These are phyloP conservation scores for Saccharomycopsis guyanensis DNA, from an alignment of 805 yeast species.

Conservation along the genomic window DNA sequence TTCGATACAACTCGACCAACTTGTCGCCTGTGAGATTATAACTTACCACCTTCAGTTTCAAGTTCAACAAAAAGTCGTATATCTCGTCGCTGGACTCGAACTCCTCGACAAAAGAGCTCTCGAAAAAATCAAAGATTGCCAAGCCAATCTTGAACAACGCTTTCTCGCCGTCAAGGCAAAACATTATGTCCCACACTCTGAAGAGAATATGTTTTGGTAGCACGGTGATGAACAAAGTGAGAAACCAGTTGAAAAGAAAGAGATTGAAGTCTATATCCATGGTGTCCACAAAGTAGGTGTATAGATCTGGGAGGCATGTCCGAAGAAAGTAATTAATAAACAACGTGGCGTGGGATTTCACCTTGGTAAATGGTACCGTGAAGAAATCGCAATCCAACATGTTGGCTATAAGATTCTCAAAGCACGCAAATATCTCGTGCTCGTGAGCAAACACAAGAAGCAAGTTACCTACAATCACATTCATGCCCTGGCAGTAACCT, in stretches of 20 bases:
- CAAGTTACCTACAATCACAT: conserved; percentile 46
- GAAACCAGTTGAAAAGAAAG: conserved; percentile 50
- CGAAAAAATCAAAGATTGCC: conserved; percentile 33
- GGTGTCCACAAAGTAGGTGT: conserved; percentile 29
- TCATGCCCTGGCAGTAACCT: conserved; percentile 59
- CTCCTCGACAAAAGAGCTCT: conserved; percentile 27
- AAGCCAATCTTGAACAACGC: conserved; percentile 31
- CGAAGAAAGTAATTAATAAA: conserved; percentile 30
- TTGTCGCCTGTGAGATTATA: conserved; percentile 25
- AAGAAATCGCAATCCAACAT: conserved; percentile 40
- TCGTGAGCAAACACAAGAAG: conserved; percentile 37
- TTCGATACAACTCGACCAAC: conserved; percentile 16
- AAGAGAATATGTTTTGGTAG: conserved; percentile 45
- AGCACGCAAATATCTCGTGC: conserved; percentile 49
- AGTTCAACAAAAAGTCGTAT: conserved; percentile 31
- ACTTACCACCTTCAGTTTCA: conserved; percentile 23
- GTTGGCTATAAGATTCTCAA: conserved; percentile 41
- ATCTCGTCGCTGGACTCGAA: conserved; percentile 27
- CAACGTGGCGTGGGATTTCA: conserved; percentile 35
- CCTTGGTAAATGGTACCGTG: conserved; percentile 28
- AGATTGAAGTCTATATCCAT: conserved; percentile 40
- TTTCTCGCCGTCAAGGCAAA: conserved; percentile 34
- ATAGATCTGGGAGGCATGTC: conserved; percentile 34
- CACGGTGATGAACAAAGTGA: conserved; percentile 44
- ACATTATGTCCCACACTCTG: conserved; percentile 41